A percentile compares a stretch with the other conserved stretches of the same genome.
These are phyloP conservation scores for Spinacia oleracea DNA, from an alignment of 179 eudicot genomes.

Conservation along the genomic window DNA sequence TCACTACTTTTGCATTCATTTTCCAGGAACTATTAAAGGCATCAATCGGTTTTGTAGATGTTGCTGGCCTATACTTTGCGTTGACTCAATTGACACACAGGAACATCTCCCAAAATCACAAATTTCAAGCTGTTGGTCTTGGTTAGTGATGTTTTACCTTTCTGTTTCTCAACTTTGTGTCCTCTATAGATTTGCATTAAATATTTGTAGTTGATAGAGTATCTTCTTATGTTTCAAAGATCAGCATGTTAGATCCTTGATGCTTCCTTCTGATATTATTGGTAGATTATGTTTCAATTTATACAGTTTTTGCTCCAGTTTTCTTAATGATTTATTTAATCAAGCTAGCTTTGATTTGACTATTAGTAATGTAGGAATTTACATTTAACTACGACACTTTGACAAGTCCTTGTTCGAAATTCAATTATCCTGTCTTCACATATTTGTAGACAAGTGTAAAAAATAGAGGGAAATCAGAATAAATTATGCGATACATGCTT, in stretches of 20 bases:
- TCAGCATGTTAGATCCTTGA: slow-evolving; percentile 6
- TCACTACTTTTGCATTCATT: slow-evolving; percentile 7
- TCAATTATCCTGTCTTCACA: neutral
- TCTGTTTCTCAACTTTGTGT: neutral
- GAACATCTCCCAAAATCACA: slow-evolving; percentile 96
- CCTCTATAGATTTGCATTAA: neutral
- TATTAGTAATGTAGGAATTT: neutral
- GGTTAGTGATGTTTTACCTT: slow-evolving; percentile 50
- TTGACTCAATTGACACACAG: slow-evolving; percentile 93
- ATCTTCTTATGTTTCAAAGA: slow-evolving; percentile 5
- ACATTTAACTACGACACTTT: neutral
- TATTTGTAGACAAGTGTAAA: no score
- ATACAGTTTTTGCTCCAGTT: neutral
- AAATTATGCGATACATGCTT: neutral
- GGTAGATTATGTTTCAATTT: neutral
- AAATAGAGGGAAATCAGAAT: neutral
- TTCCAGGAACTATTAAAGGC: slow-evolving; percentile 88
- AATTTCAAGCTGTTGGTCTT: slow-evolving; percentile 98
- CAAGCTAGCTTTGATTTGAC: neutral
- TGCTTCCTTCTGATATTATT: neutral
- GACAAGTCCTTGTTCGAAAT: neutral
- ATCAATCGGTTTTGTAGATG: slow-evolving; percentile 87
- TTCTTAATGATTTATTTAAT: neutral
- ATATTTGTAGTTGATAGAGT: neutral
- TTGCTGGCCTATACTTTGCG: slow-evolving; percentile 97